Base-by-base conservation (phyloP, 2,329 filamentous ascomycete species). In the Madurella fahalii region DNA sequence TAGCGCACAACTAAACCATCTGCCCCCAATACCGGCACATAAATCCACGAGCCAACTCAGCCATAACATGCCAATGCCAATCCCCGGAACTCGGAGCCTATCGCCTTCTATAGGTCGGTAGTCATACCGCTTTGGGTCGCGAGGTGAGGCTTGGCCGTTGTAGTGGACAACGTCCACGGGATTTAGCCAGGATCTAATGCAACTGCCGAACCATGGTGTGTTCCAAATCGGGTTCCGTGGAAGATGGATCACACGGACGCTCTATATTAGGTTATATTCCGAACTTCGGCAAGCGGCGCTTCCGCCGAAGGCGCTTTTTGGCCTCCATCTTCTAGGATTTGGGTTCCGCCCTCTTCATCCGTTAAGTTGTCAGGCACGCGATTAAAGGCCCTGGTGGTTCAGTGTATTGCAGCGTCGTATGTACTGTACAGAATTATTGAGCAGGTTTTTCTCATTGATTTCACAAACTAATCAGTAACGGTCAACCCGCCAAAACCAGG, bases 181-280 rank as follows among this genome's bases (percentile, higher is more conserved):
- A 49, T 49, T 49, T 49, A 49, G 47, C 47, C 47, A 49, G 15
- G 18, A 37, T 46, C 25, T 20, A 18, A 43, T 42, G 34, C 31
- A 52, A 54, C 52, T 58, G 48, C 52, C 49, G 49, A 40, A 40
- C 15, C 31, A 34, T 18, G 45, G 52, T 48, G 45, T n/a, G 20
- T 40, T 43, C 49, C 20, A 30, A n/a, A 52, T 34, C 15, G 30
- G 49, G 41, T 16, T 8, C 9, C 30, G 30, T 48, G 32, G 47
- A 34, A 20, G 15, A 17, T 17, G 17, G 40, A 18, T 51, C 39
- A 51, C 39, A 18, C 17, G 44, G 34, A 40, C 40, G 20, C n/a
- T 9, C 3, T 25, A 47, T 43, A 58, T 58, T 58, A 48, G 48
- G 13, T 52, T 40, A 56, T 44, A 56, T 56, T 48, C 40, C 40